Evolutionary conservation across 108 stramenopile genomes (phyloP).

Genomic region (Cyclostephanos tholiformis): DNA sequence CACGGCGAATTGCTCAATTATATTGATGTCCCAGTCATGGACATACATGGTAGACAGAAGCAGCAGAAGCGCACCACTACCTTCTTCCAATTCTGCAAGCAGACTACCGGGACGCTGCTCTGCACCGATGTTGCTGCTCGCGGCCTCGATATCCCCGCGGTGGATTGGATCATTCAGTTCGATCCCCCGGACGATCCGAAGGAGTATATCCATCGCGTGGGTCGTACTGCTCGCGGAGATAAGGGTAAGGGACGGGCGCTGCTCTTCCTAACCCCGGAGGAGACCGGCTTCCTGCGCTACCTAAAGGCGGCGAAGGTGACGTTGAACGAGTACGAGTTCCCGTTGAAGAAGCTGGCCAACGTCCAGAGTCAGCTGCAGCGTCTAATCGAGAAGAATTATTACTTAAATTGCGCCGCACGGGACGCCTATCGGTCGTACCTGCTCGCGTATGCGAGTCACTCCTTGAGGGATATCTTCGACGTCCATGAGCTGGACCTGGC

Average conservation of each 20-base stretch:
- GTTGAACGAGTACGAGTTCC: slow-evolving; percentile 99
- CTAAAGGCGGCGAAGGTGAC: slow-evolving; percentile 96
- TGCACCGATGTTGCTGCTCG: slow-evolving; percentile 99
- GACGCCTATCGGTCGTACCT: slow-evolving; percentile 98
- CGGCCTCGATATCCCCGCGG: slow-evolving; percentile 95
- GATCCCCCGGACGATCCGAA: slow-evolving; percentile 99
- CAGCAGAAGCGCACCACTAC: slow-evolving; percentile 98
- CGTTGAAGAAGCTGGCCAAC: slow-evolving; percentile 92
- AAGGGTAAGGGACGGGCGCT: slow-evolving; percentile 93
- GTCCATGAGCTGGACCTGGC: slow-evolving; percentile 96
- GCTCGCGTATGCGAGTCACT: slow-evolving; percentile 96
- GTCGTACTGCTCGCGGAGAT: slow-evolving; percentile 93
- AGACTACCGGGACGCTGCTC: slow-evolving; percentile 90
- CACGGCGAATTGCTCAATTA: slow-evolving; percentile 98
- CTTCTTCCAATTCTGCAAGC: slow-evolving; percentile 98
- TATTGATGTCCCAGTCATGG: slow-evolving; percentile 97
- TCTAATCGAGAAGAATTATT: slow-evolving; percentile 98
- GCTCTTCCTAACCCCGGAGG: slow-evolving; percentile 97
- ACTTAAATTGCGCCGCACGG: slow-evolving; percentile 93
- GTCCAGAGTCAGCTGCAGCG: slow-evolving; percentile 92
- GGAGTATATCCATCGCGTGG: slow-evolving; percentile 97
- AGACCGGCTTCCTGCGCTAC: slow-evolving; percentile 96
- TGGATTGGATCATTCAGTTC: slow-evolving; percentile 99
- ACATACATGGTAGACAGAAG: slow-evolving; percentile 98
- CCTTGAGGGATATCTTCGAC: slow-evolving; percentile 97